phyloP scores from a whole-genome alignment of 192 early-diverging fungal species.

The Coemansia sp. region DNA sequence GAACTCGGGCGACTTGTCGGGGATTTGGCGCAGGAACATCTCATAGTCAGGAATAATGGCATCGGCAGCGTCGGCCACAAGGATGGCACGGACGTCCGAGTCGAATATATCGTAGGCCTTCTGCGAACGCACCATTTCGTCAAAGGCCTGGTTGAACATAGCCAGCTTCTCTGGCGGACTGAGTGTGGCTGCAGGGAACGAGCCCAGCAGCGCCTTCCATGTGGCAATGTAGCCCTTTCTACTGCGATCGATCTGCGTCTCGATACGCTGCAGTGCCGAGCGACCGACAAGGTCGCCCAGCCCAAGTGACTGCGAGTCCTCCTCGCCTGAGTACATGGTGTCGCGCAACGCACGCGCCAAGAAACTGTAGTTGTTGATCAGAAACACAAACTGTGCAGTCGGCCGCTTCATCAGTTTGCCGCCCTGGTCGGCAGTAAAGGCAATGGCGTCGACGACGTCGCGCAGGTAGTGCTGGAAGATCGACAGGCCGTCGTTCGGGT shows the following conservation, averaged over 20 bases:
- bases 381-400: slow-evolving; percentile 47
- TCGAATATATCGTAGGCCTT: slow-evolving; percentile 49
- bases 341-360: slow-evolving; percentile 45
- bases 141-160: slow-evolving; percentile 51
- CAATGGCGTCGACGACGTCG: slow-evolving; percentile 46
- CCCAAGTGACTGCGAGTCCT: slow-evolving; percentile 46
- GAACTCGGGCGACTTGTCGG: slow-evolving; percentile 50
- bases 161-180: slow-evolving; percentile 42
- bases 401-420: slow-evolving; percentile 54
- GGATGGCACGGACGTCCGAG: slow-evolving; percentile 45
- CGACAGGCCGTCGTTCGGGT: slow-evolving; percentile 49
- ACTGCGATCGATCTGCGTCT: slow-evolving; percentile 49
- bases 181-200: slow-evolving; percentile 48
- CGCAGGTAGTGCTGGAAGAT: slow-evolving; percentile 55
- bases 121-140: slow-evolving; percentile 51
- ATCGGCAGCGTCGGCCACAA: slow-evolving; percentile 40
- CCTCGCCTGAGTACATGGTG: slow-evolving; percentile 48
- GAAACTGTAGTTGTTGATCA: slow-evolving; percentile 53
- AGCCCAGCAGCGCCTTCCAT: slow-evolving; percentile 52
- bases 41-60: slow-evolving; percentile 48
- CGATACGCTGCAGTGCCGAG: slow-evolving; percentile 38
- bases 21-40: slow-evolving; percentile 43
- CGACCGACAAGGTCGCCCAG: slow-evolving; percentile 51
- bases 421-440: slow-evolving; percentile 40
- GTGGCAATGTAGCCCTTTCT: slow-evolving; percentile 47